Base-by-base conservation (phyloP, 2,329 filamentous ascomycete species). In the Phaeosphaeria sp. region DNA sequence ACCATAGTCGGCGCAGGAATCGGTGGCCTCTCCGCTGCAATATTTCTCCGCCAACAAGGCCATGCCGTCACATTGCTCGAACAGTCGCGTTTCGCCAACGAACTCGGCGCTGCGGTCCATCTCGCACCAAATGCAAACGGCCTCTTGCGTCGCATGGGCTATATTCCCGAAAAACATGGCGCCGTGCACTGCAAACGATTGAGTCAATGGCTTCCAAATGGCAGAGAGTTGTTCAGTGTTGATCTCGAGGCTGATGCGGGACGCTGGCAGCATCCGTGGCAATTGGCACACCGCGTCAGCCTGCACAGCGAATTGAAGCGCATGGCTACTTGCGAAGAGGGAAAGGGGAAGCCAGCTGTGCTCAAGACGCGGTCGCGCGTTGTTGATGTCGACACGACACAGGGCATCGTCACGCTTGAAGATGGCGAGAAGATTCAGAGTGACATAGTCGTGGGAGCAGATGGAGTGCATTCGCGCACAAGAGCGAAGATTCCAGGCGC, bases 101-200 rank as follows among this genome's bases (percentile, higher is more conserved):
- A 89, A 70, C 74, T 80, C 1, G 87, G 87, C 0, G 86, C 87
- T 2, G 87, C 87, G 0, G 81, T 89, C n/a, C 86, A 89, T 65
- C 69, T 89, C 4, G 82, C 84, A 0, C 86, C 88, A 0, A 90
- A 90, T 64, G 77, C 82, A 2, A 87, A 88, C 69, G 84, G 85
- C 0, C 72, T 89, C 2, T 75, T 90, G 3, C 72, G 74, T 11
- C 73, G 79, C 30, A 71, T 83, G 49, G 81, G 82, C 0, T 62
- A 84, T 1, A 70, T 73, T 49, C 74, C 79, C 0, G 76, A 79
- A 54, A 68, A 71, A 0, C 76, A 76, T 43, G 80, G 80, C 1
- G 78, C 81, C 1, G 64, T 74, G 53, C 46, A 42, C 5, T 63
- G 60, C 48, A 46, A 42, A 54, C 55, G 72, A 59, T 17, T 77